A percentile compares a stretch with the other conserved stretches of the same genome.
Evolutionary conservation across 2,329 filamentous ascomycete species (phyloP).

Genomic region (Cordyceps militaris): DNA sequence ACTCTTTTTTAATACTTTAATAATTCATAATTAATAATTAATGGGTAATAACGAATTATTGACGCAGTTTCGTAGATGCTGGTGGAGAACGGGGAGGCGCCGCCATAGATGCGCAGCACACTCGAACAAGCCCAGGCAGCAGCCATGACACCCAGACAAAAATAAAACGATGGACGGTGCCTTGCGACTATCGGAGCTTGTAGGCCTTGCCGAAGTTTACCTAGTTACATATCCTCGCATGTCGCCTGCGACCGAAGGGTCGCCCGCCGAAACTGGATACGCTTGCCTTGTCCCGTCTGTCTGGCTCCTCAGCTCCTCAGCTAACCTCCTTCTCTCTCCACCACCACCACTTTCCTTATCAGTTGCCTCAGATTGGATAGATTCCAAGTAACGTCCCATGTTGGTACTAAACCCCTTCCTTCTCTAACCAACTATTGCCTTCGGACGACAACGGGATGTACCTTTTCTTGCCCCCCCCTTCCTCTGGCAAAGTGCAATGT

Average conservation of each 20-base stretch:
- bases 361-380: conserved; percentile 6
- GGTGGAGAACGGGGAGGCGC: not conserved
- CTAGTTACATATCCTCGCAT: not conserved
- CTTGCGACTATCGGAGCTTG: conserved; percentile 11
- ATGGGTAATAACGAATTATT: too few species aligned
- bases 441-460: conserved; percentile 10
- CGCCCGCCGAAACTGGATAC: not conserved
- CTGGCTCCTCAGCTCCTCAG: not conserved
- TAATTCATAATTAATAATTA: too few species aligned
- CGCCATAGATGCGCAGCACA: not conserved
- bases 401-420: not conserved
- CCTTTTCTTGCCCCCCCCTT: not conserved
- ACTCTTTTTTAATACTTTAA: not conserved
- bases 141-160: too few species aligned
- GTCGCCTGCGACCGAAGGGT: conserved; percentile 7
- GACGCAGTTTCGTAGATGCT: conserved; percentile 1
- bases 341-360: conserved; percentile 3
- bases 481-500: not conserved
- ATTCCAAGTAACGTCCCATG: conserved; percentile 8
- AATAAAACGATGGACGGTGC: not conserved
- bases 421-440: not conserved
- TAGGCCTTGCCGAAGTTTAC: not conserved
- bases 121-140: not conserved
- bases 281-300: not conserved
- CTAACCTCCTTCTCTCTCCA: not conserved